Percentiles rank a stretch among this genome's conserved stretches.
Conservation (phyloP, 129 eudicot genomes). For the Flaveria ramosissima region DNA sequence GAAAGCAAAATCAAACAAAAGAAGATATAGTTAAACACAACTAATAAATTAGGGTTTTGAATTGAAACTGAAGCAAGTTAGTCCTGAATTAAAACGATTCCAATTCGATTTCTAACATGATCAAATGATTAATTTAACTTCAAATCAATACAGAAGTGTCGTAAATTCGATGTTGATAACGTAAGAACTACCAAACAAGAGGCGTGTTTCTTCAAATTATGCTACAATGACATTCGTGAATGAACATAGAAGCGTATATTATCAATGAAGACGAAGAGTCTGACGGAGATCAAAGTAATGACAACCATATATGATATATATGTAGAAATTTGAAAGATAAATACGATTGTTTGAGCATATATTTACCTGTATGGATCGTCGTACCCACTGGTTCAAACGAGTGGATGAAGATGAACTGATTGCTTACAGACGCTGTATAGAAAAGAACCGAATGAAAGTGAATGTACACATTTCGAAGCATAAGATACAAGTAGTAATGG, state of each 20-base stretch:
- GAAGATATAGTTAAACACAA: not conserved
- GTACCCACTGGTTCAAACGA: not conserved
- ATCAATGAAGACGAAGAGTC: too few relatives aligned
- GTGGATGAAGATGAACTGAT: conserved; percentile 11
- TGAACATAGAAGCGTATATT: too few relatives aligned
- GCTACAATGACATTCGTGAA: too few relatives aligned
- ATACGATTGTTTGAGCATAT: not conserved
- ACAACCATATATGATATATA: too few relatives aligned
- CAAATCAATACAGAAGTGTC: too few relatives aligned
- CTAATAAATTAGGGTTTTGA: not conserved
- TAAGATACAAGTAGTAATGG: not conserved
- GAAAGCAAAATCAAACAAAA: not conserved
- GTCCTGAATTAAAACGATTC: not conserved
- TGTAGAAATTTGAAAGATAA: too few relatives aligned
- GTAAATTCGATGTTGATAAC: too few relatives aligned
- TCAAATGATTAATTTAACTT: not conserved
- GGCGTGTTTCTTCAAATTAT: too few relatives aligned
- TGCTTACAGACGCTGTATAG: not conserved
- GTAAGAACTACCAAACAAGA: too few relatives aligned
- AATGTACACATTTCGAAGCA: not conserved
- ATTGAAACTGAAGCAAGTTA: conserved; percentile 2
- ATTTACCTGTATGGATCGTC: conserved; percentile 2
- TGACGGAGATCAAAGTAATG: too few relatives aligned
- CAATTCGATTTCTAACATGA: not conserved
- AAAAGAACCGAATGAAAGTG: not conserved